Base-by-base conservation (phyloP, 352 stramenopile genomes). In the Phytophthora tentaculata region DNA sequence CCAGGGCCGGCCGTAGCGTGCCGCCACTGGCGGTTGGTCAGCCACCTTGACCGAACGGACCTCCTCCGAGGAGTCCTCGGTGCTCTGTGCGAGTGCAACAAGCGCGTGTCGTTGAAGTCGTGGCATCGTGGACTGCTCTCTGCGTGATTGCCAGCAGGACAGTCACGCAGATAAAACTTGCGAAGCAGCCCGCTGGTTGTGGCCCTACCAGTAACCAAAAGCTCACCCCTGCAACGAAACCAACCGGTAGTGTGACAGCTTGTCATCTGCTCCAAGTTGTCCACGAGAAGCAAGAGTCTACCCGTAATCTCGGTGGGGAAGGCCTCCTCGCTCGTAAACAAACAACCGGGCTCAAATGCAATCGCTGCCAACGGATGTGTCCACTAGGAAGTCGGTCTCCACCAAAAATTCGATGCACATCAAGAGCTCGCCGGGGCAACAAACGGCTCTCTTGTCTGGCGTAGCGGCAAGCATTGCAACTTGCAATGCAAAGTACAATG, bases 321-420 rank as follows among this genome's bases (percentile, higher is more conserved):
- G 56, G 10, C 20, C 17, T 9, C 28, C 49, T 41, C 26, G 2
- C 26, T 61, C 60, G 50, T 67, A 61, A 67, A 56, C 60, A 55
- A 54, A 24, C 24, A 39, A n/a, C n/a, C n/a, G n/a, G n/a, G n/a
- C n/a, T n/a, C n/a, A n/a, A n/a, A n/a, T n/a, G n/a, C n/a, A n/a
- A n/a, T n/a, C n/a, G 29, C n/a, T 16, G 28, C 19, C 44, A 26
- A 20, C 37, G 23, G 28, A 60, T 39, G 56, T 51, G 39, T 53
- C 37, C 29, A 24, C 22, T 39, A 12, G n/a, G 20, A 50, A 26
- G 17, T 44, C 32, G 22, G 41, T 56, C 51, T 55, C 57, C 48
- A 39, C 49, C 50, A 71, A 71, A 71, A 63, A 67, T 67, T 71
- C 50, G 32, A 50, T 71, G 57, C 64, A 61, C 64, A 71, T 71